phyloP scores from a whole-genome alignment of 257 asterid species.

The Coffea canephora region DNA sequence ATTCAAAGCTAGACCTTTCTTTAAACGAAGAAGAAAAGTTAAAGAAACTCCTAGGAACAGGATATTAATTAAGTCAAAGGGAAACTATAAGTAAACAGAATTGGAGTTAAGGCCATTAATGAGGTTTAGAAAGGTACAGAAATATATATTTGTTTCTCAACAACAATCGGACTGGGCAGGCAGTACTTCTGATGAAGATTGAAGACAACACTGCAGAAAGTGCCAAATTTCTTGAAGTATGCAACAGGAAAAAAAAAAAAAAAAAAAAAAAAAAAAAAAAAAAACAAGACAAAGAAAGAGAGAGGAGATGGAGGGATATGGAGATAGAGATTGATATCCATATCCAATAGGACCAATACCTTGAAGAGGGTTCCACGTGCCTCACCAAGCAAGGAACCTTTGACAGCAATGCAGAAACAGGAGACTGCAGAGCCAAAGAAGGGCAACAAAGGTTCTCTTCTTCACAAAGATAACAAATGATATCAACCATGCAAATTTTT shows the following conservation, averaged over 20 bases:
- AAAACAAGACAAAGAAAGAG: slow-evolving; percentile 12
- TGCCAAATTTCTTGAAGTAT: background rate
- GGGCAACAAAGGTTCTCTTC: slow-evolving; percentile 58
- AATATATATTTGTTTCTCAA: background rate
- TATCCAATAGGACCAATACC: slow-evolving; percentile 34
- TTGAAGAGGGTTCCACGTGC: slow-evolving; percentile 64
- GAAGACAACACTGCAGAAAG: slow-evolving; percentile 9
- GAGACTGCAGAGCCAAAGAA: slow-evolving; percentile 50
- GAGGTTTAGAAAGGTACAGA: background rate
- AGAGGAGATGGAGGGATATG: background rate
- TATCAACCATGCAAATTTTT: slow-evolving; percentile 77
- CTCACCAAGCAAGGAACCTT: slow-evolving; percentile 38
- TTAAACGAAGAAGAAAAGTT: background rate
- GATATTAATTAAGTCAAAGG: background rate
- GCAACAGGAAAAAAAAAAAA: too few species aligned
- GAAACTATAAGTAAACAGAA: background rate
- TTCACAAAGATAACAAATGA: slow-evolving; percentile 60
- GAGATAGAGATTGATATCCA: background rate
- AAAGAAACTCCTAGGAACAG: background rate
- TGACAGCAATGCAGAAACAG: slow-evolving; percentile 57
- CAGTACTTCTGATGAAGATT: background rate
- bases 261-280: slow-evolving; percentile 7
- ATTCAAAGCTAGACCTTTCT: background rate
- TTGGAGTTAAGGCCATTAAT: slow-evolving; percentile 4
- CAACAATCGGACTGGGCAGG: background rate